Evolutionary conservation across 2,329 filamentous ascomycete genomes (phyloP).

Genomic region (Byssothecium circinans): DNA sequence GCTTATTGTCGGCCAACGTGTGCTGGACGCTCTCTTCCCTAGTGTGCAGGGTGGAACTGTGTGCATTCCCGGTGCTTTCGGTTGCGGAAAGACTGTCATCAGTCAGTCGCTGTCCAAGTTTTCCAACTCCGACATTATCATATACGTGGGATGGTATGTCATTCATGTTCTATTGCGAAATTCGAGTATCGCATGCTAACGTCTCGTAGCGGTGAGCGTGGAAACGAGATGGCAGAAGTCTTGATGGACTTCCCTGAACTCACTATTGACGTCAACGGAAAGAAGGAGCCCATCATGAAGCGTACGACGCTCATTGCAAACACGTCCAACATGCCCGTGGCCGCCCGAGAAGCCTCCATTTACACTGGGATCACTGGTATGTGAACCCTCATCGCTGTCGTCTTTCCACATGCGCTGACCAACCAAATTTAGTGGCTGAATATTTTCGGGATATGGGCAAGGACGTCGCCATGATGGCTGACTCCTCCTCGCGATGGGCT

Average conservation of each 20-base stretch:
- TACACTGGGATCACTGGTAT: conserved; percentile 68
- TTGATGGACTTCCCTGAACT: conserved; percentile 99
- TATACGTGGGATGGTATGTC: conserved; percentile 73
- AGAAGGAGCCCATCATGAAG: conserved; percentile 99
- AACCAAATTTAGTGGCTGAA: conserved; percentile 61
- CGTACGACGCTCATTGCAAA: conserved; percentile 97
- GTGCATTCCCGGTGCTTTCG: conserved; percentile 96
- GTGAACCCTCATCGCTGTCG: too few relatives aligned
- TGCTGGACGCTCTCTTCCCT: conserved; percentile 93
- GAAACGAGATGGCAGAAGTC: conserved; percentile 99
- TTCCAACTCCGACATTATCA: conserved; percentile 98
- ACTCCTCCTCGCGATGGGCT: conserved; percentile 97
- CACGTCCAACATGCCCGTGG: conserved; percentile 99
- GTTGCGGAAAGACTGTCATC: conserved; percentile 99
- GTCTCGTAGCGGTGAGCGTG: conserved; percentile 70
- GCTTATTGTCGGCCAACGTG: conserved; percentile 95
- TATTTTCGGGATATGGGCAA: conserved; percentile 98
- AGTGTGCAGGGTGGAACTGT: conserved; percentile 96
- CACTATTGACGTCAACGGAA: conserved; percentile 88
- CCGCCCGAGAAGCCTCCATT: conserved; percentile 96
- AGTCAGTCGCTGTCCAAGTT: conserved; percentile 98
- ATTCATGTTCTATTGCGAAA: too few relatives aligned
- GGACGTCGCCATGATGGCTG: conserved; percentile 99
- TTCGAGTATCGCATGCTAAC: neutral
- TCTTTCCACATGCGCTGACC: too few relatives aligned